Conservation (phyloP, 164 flowering plant species). For the Hamamelis virginiana region DNA sequence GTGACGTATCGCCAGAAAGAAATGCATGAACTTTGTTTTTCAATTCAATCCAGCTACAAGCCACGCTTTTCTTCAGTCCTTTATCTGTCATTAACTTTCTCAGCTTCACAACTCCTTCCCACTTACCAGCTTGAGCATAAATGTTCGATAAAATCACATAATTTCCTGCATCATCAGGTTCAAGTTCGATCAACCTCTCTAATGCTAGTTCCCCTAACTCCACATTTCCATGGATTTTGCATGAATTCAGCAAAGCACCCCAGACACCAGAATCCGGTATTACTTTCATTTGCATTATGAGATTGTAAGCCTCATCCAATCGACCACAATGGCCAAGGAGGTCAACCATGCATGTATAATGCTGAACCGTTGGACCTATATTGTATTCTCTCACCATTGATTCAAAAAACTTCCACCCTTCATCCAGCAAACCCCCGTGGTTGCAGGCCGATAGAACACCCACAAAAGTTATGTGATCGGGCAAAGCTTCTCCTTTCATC, state of each 20-base stretch:
- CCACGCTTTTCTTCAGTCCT: constrained; percentile 38
- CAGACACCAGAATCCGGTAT: constrained; percentile 47
- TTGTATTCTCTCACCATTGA: constrained; percentile 28
- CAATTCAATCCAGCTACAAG: constrained; percentile 53
- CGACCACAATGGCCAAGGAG: constrained; percentile 43
- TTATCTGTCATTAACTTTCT: constrained; percentile 37
- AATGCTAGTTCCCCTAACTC: constrained; percentile 46
- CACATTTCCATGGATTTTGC: constrained; percentile 42
- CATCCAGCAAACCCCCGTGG: constrained; percentile 42
- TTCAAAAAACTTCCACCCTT: constrained; percentile 34
- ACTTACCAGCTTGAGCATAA: constrained; percentile 51
- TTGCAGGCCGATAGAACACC: constrained; percentile 54
- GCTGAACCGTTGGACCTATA: constrained; percentile 41
- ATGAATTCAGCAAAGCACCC: constrained; percentile 50
- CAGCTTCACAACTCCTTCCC: constrained; percentile 48
- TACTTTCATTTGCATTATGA: constrained; percentile 41
- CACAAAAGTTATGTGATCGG: constrained; percentile 54
- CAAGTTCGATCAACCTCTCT: constrained; percentile 38
- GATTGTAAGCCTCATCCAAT: constrained; percentile 39
- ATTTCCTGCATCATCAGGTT: constrained; percentile 48
- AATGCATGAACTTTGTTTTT: constrained; percentile 42
- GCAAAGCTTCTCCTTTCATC: constrained; percentile 31
- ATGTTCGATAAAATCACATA: constrained; percentile 53
- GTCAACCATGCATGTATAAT: constrained; percentile 53
- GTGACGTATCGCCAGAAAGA: constrained; percentile 45